phyloP scores from a whole-genome alignment of 108 stramenopile species.

The Chaetoceros tenuissimus region DNA sequence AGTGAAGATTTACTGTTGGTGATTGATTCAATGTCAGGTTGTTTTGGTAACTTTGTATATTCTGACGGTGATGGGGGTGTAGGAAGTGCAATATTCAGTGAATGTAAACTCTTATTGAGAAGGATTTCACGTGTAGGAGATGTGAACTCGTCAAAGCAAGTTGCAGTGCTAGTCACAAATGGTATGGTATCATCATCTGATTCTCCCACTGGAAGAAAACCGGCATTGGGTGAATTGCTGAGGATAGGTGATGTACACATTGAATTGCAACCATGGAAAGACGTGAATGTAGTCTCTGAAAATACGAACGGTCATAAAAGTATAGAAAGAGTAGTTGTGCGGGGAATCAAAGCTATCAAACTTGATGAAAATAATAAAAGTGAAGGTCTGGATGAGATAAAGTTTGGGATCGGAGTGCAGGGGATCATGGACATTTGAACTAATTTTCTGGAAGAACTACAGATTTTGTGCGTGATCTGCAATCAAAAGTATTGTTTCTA shows the following conservation, averaged over 20 bases:
- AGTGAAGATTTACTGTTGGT: conserved; percentile 14
- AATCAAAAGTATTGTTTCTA: too few species aligned
- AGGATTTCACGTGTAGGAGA: conserved; percentile 18
- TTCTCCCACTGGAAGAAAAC: neutral
- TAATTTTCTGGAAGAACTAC: too few species aligned
- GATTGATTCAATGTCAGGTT: conserved; percentile 33
- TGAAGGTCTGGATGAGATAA: too few species aligned
- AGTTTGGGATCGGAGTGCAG: too few species aligned
- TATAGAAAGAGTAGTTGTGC: neutral
- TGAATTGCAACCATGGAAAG: neutral
- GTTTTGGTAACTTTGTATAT: conserved; percentile 26
- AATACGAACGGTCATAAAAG: neutral
- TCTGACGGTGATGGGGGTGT: conserved; percentile 5
- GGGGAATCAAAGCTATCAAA: neutral
- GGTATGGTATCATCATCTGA: neutral
- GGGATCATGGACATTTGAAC: too few species aligned
- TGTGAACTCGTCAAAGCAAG: conserved; percentile 5
- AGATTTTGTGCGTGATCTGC: too few species aligned
- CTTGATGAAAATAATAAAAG: too few species aligned
- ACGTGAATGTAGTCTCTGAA: neutral
- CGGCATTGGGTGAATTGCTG: neutral
- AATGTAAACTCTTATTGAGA: conserved; percentile 23
- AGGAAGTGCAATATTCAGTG: conserved; percentile 18
- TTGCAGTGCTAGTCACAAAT: conserved; percentile 2
- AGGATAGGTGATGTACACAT: neutral